Evolutionary conservation across 2,329 filamentous ascomycete species (phyloP).

Genomic region (Colletotrichum australisinense): DNA sequence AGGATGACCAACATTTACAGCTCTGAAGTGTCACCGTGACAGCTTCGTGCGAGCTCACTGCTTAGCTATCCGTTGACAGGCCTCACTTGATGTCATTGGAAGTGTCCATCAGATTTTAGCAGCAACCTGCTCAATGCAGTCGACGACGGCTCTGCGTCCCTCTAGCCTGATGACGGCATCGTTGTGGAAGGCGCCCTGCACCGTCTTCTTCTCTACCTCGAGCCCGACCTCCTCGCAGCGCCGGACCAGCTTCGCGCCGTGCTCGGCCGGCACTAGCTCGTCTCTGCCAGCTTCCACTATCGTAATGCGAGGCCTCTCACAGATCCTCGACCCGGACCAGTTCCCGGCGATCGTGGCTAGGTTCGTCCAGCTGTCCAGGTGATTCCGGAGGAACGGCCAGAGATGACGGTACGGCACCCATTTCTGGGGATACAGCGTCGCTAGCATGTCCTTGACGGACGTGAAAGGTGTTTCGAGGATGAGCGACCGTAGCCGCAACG

Average conservation of each 20-base stretch:
- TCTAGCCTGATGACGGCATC: constrained; percentile 61
- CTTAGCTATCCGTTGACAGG: not conserved
- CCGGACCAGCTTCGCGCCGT: constrained; percentile 57
- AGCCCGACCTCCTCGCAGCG: constrained; percentile 61
- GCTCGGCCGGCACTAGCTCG: constrained; percentile 66
- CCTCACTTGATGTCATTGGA: constrained; percentile 26
- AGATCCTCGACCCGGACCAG: constrained; percentile 40
- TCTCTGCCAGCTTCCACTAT: constrained; percentile 69
- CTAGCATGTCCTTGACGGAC: constrained; percentile 76
- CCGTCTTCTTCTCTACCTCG: constrained; percentile 54
- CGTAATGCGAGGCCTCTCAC: constrained; percentile 20
- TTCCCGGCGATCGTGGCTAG: constrained; percentile 53
- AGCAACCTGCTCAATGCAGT: constrained; percentile 50
- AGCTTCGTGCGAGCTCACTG: not conserved
- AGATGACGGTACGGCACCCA: constrained; percentile 84
- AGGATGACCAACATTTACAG: not conserved
- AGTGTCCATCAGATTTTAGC: not conserved
- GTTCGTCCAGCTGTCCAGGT: constrained; percentile 66
- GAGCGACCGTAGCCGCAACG: constrained; percentile 58
- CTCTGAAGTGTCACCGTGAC: not conserved
- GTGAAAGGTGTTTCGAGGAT: constrained; percentile 83
- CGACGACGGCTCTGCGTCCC: constrained; percentile 57
- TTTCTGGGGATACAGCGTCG: constrained; percentile 79
- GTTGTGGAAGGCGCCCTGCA: constrained; percentile 66
- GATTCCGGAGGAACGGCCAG: constrained; percentile 77